Base-by-base conservation (phyloP, 768 basidiomycete genomes). In the Panaeolus papilionaceus region DNA sequence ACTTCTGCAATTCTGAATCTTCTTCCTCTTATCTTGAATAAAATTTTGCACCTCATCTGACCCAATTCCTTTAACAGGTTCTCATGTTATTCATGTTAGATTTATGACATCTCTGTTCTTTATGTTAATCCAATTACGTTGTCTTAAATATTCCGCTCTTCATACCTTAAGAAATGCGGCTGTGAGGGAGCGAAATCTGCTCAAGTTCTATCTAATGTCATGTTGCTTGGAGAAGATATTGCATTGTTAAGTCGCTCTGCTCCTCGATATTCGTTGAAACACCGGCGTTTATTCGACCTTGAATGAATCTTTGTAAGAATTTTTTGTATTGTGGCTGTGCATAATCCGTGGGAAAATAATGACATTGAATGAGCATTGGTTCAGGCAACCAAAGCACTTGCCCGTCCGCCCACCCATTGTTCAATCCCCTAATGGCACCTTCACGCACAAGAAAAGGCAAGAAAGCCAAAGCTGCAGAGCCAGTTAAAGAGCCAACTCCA, bases 1-100 rank as follows among this genome's bases (percentile, higher is more conserved):
- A 82, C 82, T 86, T 87, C 86, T 87, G 86, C 86, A 86, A 87
- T 86, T 74, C 85, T 86, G 85, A 86, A 49, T 63, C 63, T 67
- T 72, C 72, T 66, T 66, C 66, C 63, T 66, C 65, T 26, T 42
- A 37, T 47, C 58, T 61, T 44, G 0, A 2, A 49, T 8, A 49
- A 58, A 33, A 33, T 28, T 58, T 33, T 1, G n/a, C 37, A 58
- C 26, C 54, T 28, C 33, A 58, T 33, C 54, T 58, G 12, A 58
- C 54, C 54, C 33, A 28, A 58, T 33, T 33, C 33, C 33, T n/a
- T 58, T 10, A 51, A 51, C 47, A 51, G 47, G 18, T 58, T 58
- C 26, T 5, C n/a, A 47, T n/a, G 45, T 47, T 20, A 47, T 23
- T 45, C 18, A 2, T 14, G 10, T 47, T 47, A 47, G 20, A 5